These are phyloP conservation scores for Plasmodium relictum DNA, from an alignment of 169 alveolate species.

Conservation along the genomic window DNA sequence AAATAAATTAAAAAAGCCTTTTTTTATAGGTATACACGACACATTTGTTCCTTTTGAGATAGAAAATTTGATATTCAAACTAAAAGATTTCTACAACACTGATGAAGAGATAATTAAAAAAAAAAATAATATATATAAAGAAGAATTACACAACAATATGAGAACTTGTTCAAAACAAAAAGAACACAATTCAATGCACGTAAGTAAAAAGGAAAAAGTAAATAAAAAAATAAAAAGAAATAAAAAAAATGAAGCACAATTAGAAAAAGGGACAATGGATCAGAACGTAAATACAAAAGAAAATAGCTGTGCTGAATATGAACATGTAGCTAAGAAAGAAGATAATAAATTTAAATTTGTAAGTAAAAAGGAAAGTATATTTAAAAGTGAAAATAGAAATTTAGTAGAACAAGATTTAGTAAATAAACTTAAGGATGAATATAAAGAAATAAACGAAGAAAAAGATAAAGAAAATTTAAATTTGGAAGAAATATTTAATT, in stretches of 20 bases:
- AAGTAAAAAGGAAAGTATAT: too few relatives aligned
- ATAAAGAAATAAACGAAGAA: too few relatives aligned
- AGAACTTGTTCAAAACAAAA: background rate
- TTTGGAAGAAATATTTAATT: too few relatives aligned
- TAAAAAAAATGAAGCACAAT: background rate
- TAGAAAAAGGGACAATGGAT: background rate
- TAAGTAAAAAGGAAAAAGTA: background rate
- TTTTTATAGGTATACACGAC: slow-evolving; percentile 58
- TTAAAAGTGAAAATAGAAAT: too few relatives aligned
- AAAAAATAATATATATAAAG: background rate
- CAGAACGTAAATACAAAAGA: slow-evolving; percentile 8
- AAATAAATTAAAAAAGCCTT: slow-evolving; percentile 54
- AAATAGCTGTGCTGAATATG: background rate
- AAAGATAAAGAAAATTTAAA: too few relatives aligned
- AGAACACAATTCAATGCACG: background rate
- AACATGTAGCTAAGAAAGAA: too few relatives aligned
- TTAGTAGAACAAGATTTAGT: too few relatives aligned
- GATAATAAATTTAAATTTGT: too few relatives aligned
- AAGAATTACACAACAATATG: slow-evolving; percentile 24
- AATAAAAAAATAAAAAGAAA: background rate
- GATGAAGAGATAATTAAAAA: slow-evolving; percentile 38
- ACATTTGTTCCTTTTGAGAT: slow-evolving; percentile 67
- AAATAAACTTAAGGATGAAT: too few relatives aligned
- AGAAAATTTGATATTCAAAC: slow-evolving; percentile 36
- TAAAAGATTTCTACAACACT: background rate